phyloP scores from a whole-genome alignment of 2,329 filamentous ascomycete species.

The Incumbomyces delicatus region DNA sequence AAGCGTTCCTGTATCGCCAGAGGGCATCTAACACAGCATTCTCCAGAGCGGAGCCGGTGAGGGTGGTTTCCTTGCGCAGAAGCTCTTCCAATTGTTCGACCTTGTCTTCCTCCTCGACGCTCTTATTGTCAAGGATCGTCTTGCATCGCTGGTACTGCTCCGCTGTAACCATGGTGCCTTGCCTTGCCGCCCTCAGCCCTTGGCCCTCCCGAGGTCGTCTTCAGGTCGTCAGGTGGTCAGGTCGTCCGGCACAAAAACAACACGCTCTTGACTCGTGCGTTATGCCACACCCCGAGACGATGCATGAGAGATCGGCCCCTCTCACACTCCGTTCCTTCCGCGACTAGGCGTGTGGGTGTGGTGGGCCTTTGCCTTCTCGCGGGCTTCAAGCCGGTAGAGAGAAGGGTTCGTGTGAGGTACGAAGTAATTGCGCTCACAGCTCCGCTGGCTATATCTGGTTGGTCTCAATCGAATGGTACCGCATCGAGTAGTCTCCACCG shows the following conservation, averaged over 20 bases:
- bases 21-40: constrained; percentile 84
- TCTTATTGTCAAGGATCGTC: constrained; percentile 71
- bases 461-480: no score
- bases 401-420: no score
- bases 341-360: no score
- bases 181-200: neutral
- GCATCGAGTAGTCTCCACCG: no score
- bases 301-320: neutral
- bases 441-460: no score
- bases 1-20: constrained; percentile 57
- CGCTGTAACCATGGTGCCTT: constrained; percentile 69
- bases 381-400: no score
- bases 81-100: constrained; percentile 84
- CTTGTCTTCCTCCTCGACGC: constrained; percentile 88
- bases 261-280: neutral
- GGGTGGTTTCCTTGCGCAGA: constrained; percentile 64
- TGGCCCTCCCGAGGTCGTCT: no score
- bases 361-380: no score
- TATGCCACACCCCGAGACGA: neutral
- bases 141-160: constrained; percentile 85
- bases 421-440: no score
- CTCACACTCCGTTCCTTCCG: neutral
- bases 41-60: constrained; percentile 70
- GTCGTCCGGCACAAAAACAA: no score
- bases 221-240: no score